phyloP scores from a whole-genome alignment of 176 grass and related monocot species.

The Calamus simplicifolius region DNA sequence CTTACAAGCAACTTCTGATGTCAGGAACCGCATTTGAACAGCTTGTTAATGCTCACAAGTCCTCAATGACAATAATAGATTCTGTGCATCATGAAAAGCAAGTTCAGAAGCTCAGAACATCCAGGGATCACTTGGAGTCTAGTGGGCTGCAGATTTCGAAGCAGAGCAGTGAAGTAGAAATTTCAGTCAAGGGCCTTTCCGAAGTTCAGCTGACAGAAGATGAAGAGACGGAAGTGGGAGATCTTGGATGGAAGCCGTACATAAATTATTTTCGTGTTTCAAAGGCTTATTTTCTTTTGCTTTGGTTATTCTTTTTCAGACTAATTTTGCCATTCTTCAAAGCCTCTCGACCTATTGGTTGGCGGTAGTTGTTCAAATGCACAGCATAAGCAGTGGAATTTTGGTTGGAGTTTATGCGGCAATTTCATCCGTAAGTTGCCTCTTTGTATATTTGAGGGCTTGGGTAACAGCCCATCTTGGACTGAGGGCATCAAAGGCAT shows the following conservation, averaged over 20 bases:
- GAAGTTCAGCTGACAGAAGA: slow-evolving; percentile 65
- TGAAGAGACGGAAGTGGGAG: slow-evolving; percentile 58
- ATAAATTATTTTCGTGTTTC: slow-evolving; percentile 62
- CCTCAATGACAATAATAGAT: slow-evolving; percentile 56
- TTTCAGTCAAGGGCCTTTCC: slow-evolving; percentile 24
- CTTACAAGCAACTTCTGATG: slow-evolving; percentile 54
- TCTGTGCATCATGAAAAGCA: slow-evolving; percentile 25
- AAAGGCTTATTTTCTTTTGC: slow-evolving; percentile 38
- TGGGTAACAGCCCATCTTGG: slow-evolving; percentile 39
- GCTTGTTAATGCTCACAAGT: slow-evolving; percentile 65
- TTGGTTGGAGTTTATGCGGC: slow-evolving; percentile 69
- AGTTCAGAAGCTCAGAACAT: slow-evolving; percentile 12
- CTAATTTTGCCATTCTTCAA: slow-evolving; percentile 42
- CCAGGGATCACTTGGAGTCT: slow-evolving; percentile 8
- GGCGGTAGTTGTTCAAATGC: slow-evolving; percentile 59
- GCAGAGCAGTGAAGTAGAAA: slow-evolving; percentile 47
- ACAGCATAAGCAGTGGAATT: slow-evolving; percentile 34
- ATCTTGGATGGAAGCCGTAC: slow-evolving; percentile 93
- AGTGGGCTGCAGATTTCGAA: slow-evolving; percentile 13
- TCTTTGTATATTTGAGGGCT: slow-evolving; percentile 58
- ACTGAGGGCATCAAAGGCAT: slow-evolving; percentile 77
- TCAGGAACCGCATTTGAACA: slow-evolving; percentile 74
- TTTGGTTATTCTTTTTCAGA: slow-evolving; percentile 28
- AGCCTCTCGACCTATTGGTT: slow-evolving; percentile 71
- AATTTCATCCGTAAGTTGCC: slow-evolving; percentile 51